Conservation (phyloP, 805 yeast species). For the Ogataea paraovalis region DNA sequence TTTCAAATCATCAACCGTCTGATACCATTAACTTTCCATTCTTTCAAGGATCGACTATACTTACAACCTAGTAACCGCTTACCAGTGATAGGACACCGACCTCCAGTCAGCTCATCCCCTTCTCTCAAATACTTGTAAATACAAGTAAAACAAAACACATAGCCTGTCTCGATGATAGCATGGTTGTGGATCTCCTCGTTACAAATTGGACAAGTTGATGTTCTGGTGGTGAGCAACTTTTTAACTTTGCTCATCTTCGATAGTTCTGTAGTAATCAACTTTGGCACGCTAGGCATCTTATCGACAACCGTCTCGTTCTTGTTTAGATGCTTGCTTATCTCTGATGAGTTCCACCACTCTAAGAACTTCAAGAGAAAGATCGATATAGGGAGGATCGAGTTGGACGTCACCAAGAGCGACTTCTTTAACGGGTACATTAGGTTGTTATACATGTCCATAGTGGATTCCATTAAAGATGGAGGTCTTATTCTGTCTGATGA, state of each 20-base stretch:
- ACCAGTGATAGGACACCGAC: constrained; percentile 83
- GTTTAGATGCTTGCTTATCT: constrained; percentile 52
- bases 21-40: constrained; percentile 73
- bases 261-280: constrained; percentile 13
- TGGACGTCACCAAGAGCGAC: constrained; percentile 25
- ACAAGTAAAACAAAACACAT: constrained; percentile 85
- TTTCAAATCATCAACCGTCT: constrained; percentile 64
- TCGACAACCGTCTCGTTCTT: constrained; percentile 34
- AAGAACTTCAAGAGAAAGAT: constrained; percentile 77
- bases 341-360: constrained; percentile 91
- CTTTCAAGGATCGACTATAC: constrained; percentile 50
- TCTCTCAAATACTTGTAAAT: constrained; percentile 61
- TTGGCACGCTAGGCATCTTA: constrained; percentile 31
- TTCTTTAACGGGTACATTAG: constrained; percentile 22
- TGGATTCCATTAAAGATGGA: constrained; percentile 36
- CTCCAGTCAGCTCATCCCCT: constrained; percentile 46
- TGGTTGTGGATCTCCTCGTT: constrained; percentile 63
- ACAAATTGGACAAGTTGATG: constrained; percentile 65
- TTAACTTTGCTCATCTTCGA: constrained; percentile 9
- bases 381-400: constrained; percentile 69
- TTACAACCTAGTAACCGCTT: constrained; percentile 66
- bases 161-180: constrained; percentile 87
- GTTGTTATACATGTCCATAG: constrained; percentile 16
- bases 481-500: constrained; percentile 36
- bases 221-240: constrained; percentile 24